phyloP scores from a whole-genome alignment of 1,139 yeast species.

The Suhomyces maxii region DNA sequence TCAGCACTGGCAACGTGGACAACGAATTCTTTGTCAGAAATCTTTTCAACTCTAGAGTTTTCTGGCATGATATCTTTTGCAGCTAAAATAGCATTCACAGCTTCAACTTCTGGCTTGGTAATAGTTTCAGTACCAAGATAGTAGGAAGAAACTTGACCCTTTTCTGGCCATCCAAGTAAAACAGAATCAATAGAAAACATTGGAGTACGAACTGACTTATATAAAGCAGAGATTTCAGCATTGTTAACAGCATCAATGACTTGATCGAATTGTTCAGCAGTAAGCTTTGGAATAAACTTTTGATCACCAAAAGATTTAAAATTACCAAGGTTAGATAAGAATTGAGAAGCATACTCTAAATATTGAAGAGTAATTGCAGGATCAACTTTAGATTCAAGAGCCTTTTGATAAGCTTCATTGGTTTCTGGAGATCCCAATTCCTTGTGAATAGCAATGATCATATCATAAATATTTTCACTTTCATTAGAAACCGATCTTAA shows the following conservation, averaged over 20 bases:
- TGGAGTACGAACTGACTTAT: constrained; percentile 44
- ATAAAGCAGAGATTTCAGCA: constrained; percentile 37
- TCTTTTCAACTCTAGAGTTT: constrained; percentile 70
- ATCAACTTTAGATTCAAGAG: constrained; percentile 22
- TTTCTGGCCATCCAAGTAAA: constrained; percentile 75
- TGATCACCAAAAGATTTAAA: constrained; percentile 88
- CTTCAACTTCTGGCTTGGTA: constrained; percentile 62
- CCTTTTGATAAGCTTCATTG: constrained; percentile 42
- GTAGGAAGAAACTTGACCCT: constrained; percentile 74
- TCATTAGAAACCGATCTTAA: constrained; percentile 84
- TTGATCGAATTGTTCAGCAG: constrained; percentile 46
- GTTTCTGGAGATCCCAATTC: constrained; percentile 47
- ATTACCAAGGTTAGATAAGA: constrained; percentile 79
- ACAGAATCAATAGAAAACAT: constrained; percentile 52
- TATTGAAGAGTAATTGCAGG: constrained; percentile 41
- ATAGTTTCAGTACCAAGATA: constrained; percentile 49
- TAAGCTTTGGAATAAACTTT: constrained; percentile 72
- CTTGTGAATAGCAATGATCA: constrained; percentile 59
- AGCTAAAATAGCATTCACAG: constrained; percentile 64
- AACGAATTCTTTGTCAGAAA: constrained; percentile 41
- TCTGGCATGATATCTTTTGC: constrained; percentile 71
- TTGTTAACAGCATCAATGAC: constrained; percentile 46
- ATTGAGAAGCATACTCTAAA: constrained; percentile 79
- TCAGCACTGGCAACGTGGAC: constrained; percentile 65
- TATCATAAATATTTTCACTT: constrained; percentile 70